phyloP scores from a whole-genome alignment of 1,139 yeast genomes.

The Scheffersomyces insectosa region DNA sequence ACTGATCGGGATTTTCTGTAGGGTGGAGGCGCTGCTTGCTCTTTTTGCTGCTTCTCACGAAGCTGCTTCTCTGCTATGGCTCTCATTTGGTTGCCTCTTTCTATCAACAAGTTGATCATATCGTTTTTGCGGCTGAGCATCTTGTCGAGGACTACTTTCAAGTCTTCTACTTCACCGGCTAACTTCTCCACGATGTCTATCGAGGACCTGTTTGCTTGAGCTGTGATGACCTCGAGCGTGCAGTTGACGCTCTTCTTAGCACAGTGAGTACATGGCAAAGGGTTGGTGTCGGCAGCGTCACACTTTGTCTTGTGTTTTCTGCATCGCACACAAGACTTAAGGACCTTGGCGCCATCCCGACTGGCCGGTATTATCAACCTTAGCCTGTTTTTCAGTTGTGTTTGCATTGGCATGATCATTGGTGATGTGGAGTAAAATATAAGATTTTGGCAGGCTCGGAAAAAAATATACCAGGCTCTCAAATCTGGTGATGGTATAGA shows the following conservation, averaged over 20 bases:
- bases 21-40: slow-evolving; percentile 1
- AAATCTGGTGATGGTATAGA: too few relatives aligned
- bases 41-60: neutral
- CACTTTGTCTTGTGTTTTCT: slow-evolving; percentile 67
- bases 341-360: slow-evolving; percentile 17
- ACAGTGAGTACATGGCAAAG: slow-evolving; percentile 61
- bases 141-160: slow-evolving; percentile 27
- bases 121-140: slow-evolving; percentile 26
- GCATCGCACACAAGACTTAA: slow-evolving; percentile 64
- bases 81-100: slow-evolving; percentile 13
- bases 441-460: too few relatives aligned
- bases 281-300: slow-evolving; percentile 53
- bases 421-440: neutral
- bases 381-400: slow-evolving; percentile 22
- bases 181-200: slow-evolving; percentile 32
- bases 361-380: slow-evolving; percentile 21
- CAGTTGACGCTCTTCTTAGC: slow-evolving; percentile 51
- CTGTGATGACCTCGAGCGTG: slow-evolving; percentile 42
- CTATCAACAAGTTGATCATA: slow-evolving; percentile 24
- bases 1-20: slow-evolving; percentile 5
- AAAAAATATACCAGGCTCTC: too few relatives aligned
- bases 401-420: slow-evolving; percentile 21
- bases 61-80: neutral
- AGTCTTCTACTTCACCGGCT: slow-evolving; percentile 28
- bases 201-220: slow-evolving; percentile 27